Evolutionary conservation across 441 rosid species (phyloP).

Genomic region (Viola pubescens): DNA sequence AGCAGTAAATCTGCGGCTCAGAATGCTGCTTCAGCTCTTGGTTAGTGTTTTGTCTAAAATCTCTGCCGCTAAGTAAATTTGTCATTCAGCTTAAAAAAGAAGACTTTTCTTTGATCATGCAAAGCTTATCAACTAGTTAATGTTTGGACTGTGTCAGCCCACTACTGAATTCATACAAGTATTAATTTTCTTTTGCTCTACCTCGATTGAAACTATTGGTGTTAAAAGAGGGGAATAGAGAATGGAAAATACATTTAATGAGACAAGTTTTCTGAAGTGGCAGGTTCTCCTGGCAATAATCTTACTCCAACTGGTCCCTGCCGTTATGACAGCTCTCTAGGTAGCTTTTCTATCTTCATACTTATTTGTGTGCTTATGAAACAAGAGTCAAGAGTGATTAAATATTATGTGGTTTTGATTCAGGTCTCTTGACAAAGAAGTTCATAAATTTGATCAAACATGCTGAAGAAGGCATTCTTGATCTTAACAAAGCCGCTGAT

Average conservation of each 20-base stretch:
- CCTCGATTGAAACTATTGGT: neutral
- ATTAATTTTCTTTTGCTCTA: neutral
- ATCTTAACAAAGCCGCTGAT: slow-evolving; percentile 89
- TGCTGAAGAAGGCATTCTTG: slow-evolving; percentile 94
- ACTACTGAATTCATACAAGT: neutral
- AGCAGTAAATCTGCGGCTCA: slow-evolving; percentile 49
- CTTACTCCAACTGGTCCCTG: slow-evolving; percentile 79
- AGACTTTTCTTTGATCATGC: slow-evolving; percentile 5
- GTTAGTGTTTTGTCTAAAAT: slow-evolving; percentile 33
- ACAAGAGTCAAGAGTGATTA: slow-evolving; percentile 1
- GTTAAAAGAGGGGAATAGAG: slow-evolving; percentile 6
- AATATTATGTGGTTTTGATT: slow-evolving; percentile 24
- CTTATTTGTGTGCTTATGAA: too few relatives aligned
- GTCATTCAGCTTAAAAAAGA: too few relatives aligned
- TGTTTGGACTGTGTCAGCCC: neutral
- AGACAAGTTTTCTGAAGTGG: slow-evolving; percentile 27
- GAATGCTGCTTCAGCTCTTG: slow-evolving; percentile 54
- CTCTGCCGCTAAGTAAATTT: neutral
- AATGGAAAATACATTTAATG: slow-evolving; percentile 14
- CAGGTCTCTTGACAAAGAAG: slow-evolving; percentile 95
- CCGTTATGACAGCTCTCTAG: slow-evolving; percentile 97
- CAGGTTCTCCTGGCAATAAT: slow-evolving; percentile 92
- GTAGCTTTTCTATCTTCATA: slow-evolving; percentile 30
- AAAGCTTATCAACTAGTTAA: slow-evolving; percentile 1
- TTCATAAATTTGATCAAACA: slow-evolving; percentile 88